Base-by-base conservation (phyloP, 768 basidiomycete genomes). In the Daedalea quercina region DNA sequence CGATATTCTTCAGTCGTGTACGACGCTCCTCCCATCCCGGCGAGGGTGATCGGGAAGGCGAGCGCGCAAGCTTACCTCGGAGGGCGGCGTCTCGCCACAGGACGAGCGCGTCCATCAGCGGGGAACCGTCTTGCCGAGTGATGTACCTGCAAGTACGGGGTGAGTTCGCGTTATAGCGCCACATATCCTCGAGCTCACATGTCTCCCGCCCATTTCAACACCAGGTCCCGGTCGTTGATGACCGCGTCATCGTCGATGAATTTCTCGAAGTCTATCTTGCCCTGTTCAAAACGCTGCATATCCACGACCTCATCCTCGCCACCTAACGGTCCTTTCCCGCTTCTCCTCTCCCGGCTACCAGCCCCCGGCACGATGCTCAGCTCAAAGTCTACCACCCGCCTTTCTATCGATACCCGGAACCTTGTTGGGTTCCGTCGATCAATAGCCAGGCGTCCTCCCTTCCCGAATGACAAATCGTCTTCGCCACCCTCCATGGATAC, bases 51-150 rank as follows among this genome's bases (percentile, higher is more conserved):
- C 70, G 69, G 2, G 70, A 68, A 13, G 63, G 54, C 2, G 63
- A 47, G 33, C 54, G 59, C 19, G 60, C 56, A 8, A 49, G 54
- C 34, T 62, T 57, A 20, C 67, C 64, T 20, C 55, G 61, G 3
- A 70, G 52, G 1, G 71, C 63, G 3, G 72, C 69, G 23, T 73
- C 65, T 47, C 94, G 83, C 79, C 91, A 95, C 19, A 79, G 62
- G 8, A 74, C 73, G 3, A 97, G 77, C 0, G 88, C 84, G 33
- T 80, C 77, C 73, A 94, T 81, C 24, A 94, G 74, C 0, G 85
- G 84, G 0, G 87, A 87, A 2, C 76, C 80, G 60, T 90, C 88
- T 37, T 73, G 70, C 56, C 84, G 83, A n/a, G 84, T 86, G 50
- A 93, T 82, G 65, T 87, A 94, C 57, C 87, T 89, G 34, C 8